phyloP scores from a whole-genome alignment of 352 stramenopile species.

The Pythium scleroteichum region DNA sequence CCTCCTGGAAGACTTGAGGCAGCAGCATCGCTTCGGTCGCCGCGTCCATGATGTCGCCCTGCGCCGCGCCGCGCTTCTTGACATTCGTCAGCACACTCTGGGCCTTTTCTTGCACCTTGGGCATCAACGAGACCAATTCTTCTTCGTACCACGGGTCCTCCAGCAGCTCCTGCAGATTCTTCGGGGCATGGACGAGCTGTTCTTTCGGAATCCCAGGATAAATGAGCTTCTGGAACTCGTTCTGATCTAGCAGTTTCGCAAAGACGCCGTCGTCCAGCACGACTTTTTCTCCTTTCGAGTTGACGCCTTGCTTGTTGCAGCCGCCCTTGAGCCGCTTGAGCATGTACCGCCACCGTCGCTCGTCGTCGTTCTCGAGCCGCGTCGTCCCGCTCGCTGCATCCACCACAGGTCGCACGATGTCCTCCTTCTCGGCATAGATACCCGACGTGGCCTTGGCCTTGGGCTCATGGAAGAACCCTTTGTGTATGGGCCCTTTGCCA shows the following conservation, averaged over 20 bases:
- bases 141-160: conserved; percentile 81
- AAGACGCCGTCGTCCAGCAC: conserved; percentile 84
- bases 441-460: conserved; percentile 31
- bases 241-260: conserved; percentile 60
- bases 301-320: conserved; percentile 54
- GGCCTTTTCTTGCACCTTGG: conserved; percentile 76
- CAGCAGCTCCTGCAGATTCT: conserved; percentile 72
- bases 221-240: conserved; percentile 76
- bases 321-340: conserved; percentile 58
- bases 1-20: conserved; percentile 83
- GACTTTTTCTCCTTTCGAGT: conserved; percentile 53
- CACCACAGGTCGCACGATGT: conserved; percentile 33
- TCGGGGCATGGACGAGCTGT: conserved; percentile 62
- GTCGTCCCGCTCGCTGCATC: conserved; percentile 24
- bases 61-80: conserved; percentile 65
- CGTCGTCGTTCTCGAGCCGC: conserved; percentile 33
- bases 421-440: conserved; percentile 70
- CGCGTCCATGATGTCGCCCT: conserved; percentile 79
- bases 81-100: conserved; percentile 78
- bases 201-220: conserved; percentile 78
- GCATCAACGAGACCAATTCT: conserved; percentile 78
- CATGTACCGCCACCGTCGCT: conserved; percentile 67
- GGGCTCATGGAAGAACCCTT: conserved; percentile 46
- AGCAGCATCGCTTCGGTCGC: conserved; percentile 64
- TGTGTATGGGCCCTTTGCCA: conserved; percentile 29